Evolutionary conservation across 768 basidiomycete genomes (phyloP), one percentile per base, ranked within the genome.

Genomic region (Dacryopinax spathularia): DNA sequence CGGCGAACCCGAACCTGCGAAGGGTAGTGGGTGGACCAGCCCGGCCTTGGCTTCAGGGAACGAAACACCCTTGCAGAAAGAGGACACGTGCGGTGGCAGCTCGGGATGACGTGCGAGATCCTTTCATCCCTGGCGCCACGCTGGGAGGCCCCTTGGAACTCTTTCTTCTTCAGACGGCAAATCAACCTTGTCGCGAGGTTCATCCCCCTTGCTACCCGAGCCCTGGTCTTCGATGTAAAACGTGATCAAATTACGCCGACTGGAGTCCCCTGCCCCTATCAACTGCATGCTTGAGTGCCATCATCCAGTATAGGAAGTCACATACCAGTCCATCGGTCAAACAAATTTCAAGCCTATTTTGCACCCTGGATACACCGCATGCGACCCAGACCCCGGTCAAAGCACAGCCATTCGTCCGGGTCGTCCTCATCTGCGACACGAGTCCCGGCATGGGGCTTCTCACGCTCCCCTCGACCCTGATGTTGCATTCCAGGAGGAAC

Each of bases 71-170:
- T 22, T 7, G 43, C 9, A 22, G 25, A 13, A 31, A 27, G 48
- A 31, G 48, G 48, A 56, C 48, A 56, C 48, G 48, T 56, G 48
- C 48, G 48, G 48, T 56, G 48, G 48, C 48, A 56, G 48, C 48
- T 3, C n/a, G 25, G 3, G 48, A 56, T 56, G 48, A 56, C 48
- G 48, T 56, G 48, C 48, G 5, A 56, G 48, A 56, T 56, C 48
- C 48, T 56, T 56, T 56, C 48, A 27, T 56, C 48, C 48, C 10
- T 10, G 12, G n/a, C 25, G 13, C 48, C 12, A 29, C 48, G 13
- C 25, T 20, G 48, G 15, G 3, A 3, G 48, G 25, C 48, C 48
- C 48, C 29, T 56, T 56, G 16, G 39, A 15, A 41, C 16, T 41
- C 39, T 18, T 41, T 41, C 48, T 15, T 56, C 48, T 29, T n/a